A percentile compares a stretch with the other conserved stretches of the same genome.
phyloP scores from a whole-genome alignment of 148 eudicot genomes.

The Polygonum aviculare region DNA sequence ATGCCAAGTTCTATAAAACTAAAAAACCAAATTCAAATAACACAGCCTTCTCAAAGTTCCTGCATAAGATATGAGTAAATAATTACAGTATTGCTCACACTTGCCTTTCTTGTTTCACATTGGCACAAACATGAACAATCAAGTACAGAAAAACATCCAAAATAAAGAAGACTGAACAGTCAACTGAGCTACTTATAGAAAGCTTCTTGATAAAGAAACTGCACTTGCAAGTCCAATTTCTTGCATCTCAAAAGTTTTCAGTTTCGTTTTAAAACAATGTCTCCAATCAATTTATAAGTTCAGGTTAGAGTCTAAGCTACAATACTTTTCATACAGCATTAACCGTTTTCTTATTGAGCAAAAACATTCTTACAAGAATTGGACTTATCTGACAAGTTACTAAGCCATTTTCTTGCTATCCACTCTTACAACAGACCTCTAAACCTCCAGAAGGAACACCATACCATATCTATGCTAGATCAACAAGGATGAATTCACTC shows the following conservation, averaged over 20 bases:
- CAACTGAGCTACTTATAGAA: background rate
- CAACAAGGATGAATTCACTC: background rate
- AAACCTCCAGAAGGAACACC: background rate
- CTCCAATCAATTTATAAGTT: background rate
- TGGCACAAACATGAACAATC: background rate
- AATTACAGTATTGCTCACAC: background rate
- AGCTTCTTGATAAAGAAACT: background rate
- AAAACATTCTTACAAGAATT: background rate
- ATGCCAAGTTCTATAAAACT: conserved; percentile 31
- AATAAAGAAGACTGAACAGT: background rate
- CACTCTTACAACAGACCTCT: background rate
- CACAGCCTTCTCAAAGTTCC: background rate
- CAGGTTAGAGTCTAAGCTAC: background rate
- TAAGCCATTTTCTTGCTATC: background rate
- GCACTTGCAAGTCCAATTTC: background rate
- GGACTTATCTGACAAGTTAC: background rate
- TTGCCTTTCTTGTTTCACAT: background rate
- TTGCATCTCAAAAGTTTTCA: background rate
- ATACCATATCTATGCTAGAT: background rate
- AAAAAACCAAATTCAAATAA: background rate
- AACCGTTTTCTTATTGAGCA: too few relatives aligned
- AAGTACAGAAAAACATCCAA: background rate
- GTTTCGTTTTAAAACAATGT: background rate
- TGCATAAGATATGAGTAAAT: conserved; percentile 1
- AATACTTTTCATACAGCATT: background rate